phyloP scores from a whole-genome alignment of 768 basidiomycete genomes.

The Nidularia sp. region DNA sequence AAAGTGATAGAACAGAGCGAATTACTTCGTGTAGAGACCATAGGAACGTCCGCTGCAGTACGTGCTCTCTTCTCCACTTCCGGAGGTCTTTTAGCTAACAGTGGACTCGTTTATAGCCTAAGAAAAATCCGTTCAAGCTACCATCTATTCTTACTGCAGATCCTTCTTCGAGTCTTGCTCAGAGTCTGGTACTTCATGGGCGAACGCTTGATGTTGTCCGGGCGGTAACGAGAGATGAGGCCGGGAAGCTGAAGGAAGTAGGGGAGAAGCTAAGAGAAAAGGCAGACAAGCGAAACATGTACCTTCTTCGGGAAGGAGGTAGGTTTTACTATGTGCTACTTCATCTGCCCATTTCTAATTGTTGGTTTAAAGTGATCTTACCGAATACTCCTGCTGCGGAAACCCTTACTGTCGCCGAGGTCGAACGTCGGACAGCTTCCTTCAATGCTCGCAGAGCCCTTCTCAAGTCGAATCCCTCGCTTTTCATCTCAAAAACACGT shows the following conservation, averaged over 20 bases:
- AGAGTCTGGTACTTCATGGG: constrained; percentile 84
- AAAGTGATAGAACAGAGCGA: constrained; percentile 81
- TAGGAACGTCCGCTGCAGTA: constrained; percentile 29
- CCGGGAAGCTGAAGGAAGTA: constrained; percentile 83
- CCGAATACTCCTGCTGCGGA: constrained; percentile 82
- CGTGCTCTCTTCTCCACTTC: constrained; percentile 7
- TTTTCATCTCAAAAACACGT: constrained; percentile 93
- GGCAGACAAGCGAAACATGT: constrained; percentile 92
- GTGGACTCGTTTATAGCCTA: constrained; percentile 28
- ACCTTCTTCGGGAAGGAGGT: constrained; percentile 96
- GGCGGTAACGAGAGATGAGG: constrained; percentile 89
- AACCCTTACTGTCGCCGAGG: constrained; percentile 63
- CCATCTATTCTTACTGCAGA: constrained; percentile 92
- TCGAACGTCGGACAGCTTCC: constrained; percentile 81
- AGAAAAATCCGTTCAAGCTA: constrained; percentile 82
- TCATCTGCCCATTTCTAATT: background rate
- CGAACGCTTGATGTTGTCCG: constrained; percentile 87
- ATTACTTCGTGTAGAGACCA: constrained; percentile 60
- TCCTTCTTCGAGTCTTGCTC: constrained; percentile 81
- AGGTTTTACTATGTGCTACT: constrained; percentile 17
- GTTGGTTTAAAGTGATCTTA: constrained; percentile 65
- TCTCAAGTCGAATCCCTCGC: constrained; percentile 86
- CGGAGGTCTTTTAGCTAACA: background rate
- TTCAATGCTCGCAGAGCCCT: constrained; percentile 83
- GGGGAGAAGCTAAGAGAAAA: constrained; percentile 83